A percentile compares a stretch with the other conserved stretches of the same genome.
Evolutionary conservation across 495 filamentous ascomycete species (phyloP).

Genomic region (Neurospora sp.): DNA sequence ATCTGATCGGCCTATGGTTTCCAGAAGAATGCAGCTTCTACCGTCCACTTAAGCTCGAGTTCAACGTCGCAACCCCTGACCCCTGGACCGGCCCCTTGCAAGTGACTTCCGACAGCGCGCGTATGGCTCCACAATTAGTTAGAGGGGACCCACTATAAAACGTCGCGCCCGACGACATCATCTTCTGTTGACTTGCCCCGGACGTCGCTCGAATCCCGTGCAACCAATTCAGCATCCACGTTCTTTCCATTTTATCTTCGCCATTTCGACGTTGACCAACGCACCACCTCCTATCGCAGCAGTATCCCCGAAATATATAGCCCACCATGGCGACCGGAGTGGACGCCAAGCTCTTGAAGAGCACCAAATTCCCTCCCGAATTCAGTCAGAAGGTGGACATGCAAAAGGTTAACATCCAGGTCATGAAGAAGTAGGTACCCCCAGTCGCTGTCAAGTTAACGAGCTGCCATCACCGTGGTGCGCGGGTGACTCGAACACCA

Average conservation of each 20-base stretch:
- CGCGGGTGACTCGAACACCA: background rate
- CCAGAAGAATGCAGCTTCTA: background rate
- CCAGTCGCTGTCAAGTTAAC: background rate
- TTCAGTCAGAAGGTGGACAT: conserved; percentile 95
- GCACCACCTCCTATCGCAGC: background rate
- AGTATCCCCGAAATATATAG: background rate
- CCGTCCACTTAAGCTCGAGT: background rate
- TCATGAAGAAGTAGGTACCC: conserved; percentile 80
- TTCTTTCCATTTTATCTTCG: background rate
- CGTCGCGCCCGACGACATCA: conserved; percentile 1
- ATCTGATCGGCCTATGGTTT: background rate
- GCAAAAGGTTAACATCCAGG: conserved; percentile 89
- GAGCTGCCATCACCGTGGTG: background rate
- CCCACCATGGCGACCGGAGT: conserved; percentile 59
- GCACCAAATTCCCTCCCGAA: conserved; percentile 88
- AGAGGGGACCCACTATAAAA: conserved; percentile 4
- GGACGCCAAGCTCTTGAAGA: conserved; percentile 76
- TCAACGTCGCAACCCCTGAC: background rate
- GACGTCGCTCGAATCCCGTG: background rate
- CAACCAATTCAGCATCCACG: background rate
- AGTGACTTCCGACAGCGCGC: background rate
- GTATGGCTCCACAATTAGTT: conserved; percentile 1
- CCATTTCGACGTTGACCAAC: background rate
- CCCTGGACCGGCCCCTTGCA: background rate
- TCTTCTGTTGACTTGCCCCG: background rate